phyloP scores from a whole-genome alignment of 2,329 filamentous ascomycete genomes.

The Dryadomyces quercus-mongolicae region DNA sequence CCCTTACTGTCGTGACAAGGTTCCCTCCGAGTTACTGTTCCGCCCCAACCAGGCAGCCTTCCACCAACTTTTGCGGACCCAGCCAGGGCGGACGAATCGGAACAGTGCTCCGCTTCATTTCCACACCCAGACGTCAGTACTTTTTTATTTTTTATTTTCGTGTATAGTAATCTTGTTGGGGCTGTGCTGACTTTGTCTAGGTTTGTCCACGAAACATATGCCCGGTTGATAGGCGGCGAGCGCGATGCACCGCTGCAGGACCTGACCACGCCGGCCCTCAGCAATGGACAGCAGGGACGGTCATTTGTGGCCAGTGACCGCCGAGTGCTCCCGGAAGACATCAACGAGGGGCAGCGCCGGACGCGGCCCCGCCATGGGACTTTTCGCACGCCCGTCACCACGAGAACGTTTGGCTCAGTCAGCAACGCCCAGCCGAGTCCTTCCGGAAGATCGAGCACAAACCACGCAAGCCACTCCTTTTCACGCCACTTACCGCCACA shows the following conservation, averaged over 20 bases:
- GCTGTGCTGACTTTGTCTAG: too few species aligned
- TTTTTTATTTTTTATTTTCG: too few species aligned
- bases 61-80: conserved; percentile 1
- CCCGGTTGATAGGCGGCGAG: background rate
- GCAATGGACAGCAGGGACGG: conserved; percentile 3
- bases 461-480: background rate
- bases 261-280: background rate
- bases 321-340: conserved; percentile 14
- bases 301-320: conserved; percentile 13
- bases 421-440: background rate
- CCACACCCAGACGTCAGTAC: background rate
- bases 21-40: conserved; percentile 33
- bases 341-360: conserved; percentile 13
- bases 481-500: background rate
- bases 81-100: background rate
- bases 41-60: background rate
- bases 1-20: conserved; percentile 51
- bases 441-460: background rate
- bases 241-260: background rate
- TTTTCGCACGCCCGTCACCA: conserved; percentile 2
- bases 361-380: conserved; percentile 15
- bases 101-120: background rate
- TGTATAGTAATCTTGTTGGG: too few species aligned
- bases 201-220: background rate
- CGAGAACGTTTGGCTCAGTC: background rate